Base-by-base conservation (phyloP, 163 green algal genomes). In the Chloromonas sp. region DNA sequence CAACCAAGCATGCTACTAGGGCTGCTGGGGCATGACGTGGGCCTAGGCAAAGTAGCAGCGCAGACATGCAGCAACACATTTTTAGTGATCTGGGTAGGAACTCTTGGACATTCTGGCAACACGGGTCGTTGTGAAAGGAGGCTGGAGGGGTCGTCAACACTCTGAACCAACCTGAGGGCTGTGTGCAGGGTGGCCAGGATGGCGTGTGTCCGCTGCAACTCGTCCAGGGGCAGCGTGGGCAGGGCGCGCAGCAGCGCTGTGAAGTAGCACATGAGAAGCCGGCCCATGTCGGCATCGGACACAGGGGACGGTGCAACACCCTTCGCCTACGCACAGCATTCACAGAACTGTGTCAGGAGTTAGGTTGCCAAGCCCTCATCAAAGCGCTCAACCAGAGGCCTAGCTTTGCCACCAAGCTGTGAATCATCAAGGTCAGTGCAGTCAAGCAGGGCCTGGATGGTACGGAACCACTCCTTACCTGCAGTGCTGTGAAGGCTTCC, bases 221-320 rank as follows among this genome's bases (percentile, higher is more conserved):
- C 70, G 60, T 61, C 78, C 70, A 78, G 1, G 13, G 88, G 80
- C 62, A 87, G 60, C 1, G 60, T 2, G 2, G 61, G 58, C 2
- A 11, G 8, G 0, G 36, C 14, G 36, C 85, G 80, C 60, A 81
- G 8, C 5, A 91, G 82, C 2, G 74, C 66, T 1, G 70, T 60
- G 58, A 91, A 86, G 61, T 86, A 79, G 84, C 88, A 89, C 58
- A 89, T 66, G 59, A 88, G 74, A 58, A 84, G 78, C 74, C 88
- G 84, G 0, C 84, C 88, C 2, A 86, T 15, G 15, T 89, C 88
- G 0, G 82, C 80, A 60, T 91, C 88, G 74, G 13, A 60, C 58
- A 58, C 74, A 80, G 13, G 2, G 2, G 15, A 61, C 15, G 78
- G 57, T 3, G 3, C 2, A 82, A 62, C 61, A 14, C 2, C 57